Base-by-base conservation (phyloP, 73 alveolate species). In the Urostyla sp. region DNA sequence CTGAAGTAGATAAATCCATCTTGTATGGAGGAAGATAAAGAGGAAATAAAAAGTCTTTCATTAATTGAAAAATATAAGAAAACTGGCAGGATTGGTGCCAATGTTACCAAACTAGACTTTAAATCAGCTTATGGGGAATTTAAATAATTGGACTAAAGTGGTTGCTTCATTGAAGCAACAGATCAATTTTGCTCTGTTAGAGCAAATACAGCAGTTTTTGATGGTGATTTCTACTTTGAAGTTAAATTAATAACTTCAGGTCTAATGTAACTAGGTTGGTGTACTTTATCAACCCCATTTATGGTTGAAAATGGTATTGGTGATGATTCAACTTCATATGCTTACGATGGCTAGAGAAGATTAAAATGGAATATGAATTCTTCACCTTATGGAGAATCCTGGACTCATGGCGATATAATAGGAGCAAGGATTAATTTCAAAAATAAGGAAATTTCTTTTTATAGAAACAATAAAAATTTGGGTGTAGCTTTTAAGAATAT, bases 341-440 rank as follows among this genome's bases (percentile, higher is more conserved):
- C 87, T 26, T 91, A 51, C 80, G 97, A 91, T 83, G 97, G 97
- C 36, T 66, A 52, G 59, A 87, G 95, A 72, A 56, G 69, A 58
- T 32, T 53, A 24, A 61, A 55, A 74, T 91, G 97, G 97, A 87
- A 91, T 69, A 23, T 40, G 52, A 87, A 58, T 10, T 58, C 53
- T 36, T 53, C 30, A 38, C 56, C 67, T 7, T 91, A 56, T 87
- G 97, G 97, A 40, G 87, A 87, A 50, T 23, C 32, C 4, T 91
- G 97, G 97, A 81, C 78, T 67, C 57, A 80, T 23, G 97, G 97
- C 0, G 97, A 91, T 83, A 56, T 91, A 18, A 56, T 91, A 34
- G 97, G 97, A 2, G 81, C 87, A 37, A 58, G 87, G 30, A 82
- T 91, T 0, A 95, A 91, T 66, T 58, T 91, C 53, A 90, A 90